Percentiles rank a stretch among this genome's conserved stretches.
Evolutionary conservation across 2,329 filamentous ascomycete genomes (phyloP).

Genomic region (Ophiostoma piceae): DNA sequence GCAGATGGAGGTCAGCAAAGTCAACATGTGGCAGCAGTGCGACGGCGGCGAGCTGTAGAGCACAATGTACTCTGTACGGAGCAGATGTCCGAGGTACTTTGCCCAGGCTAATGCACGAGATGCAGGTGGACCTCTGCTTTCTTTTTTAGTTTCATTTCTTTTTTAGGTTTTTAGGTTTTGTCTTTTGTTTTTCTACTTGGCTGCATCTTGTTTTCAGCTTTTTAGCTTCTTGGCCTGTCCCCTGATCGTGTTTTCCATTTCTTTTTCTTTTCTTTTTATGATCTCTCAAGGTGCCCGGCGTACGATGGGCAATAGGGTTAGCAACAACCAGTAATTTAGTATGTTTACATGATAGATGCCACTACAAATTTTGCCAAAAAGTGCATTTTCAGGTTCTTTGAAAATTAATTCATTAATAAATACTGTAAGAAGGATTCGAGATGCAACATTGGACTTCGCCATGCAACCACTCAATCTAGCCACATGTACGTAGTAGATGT

Average conservation of each 20-base stretch:
- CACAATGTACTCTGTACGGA: neutral
- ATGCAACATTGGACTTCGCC: too few species aligned
- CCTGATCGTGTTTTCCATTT: neutral
- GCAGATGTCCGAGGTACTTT: neutral
- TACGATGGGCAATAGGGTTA: neutral
- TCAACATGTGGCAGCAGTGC: constrained; percentile 67
- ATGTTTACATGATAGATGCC: neutral
- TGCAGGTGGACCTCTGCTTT: neutral
- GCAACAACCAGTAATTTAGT: neutral
- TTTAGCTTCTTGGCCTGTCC: neutral
- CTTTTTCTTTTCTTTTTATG: neutral
- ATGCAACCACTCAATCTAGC: too few species aligned
- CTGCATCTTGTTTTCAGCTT: constrained; percentile 1
- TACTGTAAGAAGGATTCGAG: too few species aligned
- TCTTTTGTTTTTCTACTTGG: neutral
- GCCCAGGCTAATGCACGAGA: neutral
- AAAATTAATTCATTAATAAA: too few species aligned
- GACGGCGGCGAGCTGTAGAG: constrained; percentile 52
- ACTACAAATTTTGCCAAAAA: neutral
- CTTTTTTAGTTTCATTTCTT: neutral
- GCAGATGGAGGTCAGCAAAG: constrained; percentile 62
- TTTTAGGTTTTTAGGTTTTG: neutral
- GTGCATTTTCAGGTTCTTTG: too few species aligned
- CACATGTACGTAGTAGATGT: too few species aligned
- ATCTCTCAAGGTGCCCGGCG: neutral